Base-by-base conservation (phyloP, 2,329 filamentous ascomycete species). In the Didymosphaeria variabile region DNA sequence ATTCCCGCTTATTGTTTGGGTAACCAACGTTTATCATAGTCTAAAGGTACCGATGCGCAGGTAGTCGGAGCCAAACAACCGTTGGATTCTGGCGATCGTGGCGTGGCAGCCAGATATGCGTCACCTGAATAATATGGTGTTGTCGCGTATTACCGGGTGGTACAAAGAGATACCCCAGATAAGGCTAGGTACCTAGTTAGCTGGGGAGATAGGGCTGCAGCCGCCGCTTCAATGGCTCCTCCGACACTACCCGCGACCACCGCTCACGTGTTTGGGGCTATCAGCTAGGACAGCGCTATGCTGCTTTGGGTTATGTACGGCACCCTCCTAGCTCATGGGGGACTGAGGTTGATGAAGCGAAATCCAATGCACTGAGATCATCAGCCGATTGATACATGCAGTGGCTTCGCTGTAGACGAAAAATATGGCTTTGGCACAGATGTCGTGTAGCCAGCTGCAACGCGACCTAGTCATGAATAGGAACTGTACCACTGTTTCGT, bases 101-200 rank as follows among this genome's bases (percentile, higher is more conserved):
- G 47, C 47, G 19, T 19, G n/a, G 29, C 8, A 13, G 10, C 32
- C 17, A 38, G 32, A 38, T 52, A 26, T 36, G 19, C 23, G 32
- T 32, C 8, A 19, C 31, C 13, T 49, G 45, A n/a, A 32, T 49
- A 49, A 49, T 49, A 15, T 17, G 36, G 17, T 38, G 34, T 38
- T 52, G 49, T 38, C 49, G 49, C 21, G 32, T 50, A 26, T 26
- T 32, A 32, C 29, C n/a, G 29, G n/a, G n/a, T 21, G 26, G n/a
- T 31, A 31, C 31, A 29, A 52, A 52, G 23, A 51, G 32, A 52
- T 52, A 26, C 23, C 49, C 49, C 19, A 52, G 49, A 52, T 52
- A 52, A 52, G 49, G 38, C 38, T 40, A 15, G 31, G 13, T n/a
- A 31, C 13, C 15, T 38, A 12, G 32, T 38, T 5, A 36, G 49